Evolutionary conservation across 805 yeast species (phyloP), one percentile per base, ranked within the genome.

Genomic region (Blastobotrys mokoenaii): DNA sequence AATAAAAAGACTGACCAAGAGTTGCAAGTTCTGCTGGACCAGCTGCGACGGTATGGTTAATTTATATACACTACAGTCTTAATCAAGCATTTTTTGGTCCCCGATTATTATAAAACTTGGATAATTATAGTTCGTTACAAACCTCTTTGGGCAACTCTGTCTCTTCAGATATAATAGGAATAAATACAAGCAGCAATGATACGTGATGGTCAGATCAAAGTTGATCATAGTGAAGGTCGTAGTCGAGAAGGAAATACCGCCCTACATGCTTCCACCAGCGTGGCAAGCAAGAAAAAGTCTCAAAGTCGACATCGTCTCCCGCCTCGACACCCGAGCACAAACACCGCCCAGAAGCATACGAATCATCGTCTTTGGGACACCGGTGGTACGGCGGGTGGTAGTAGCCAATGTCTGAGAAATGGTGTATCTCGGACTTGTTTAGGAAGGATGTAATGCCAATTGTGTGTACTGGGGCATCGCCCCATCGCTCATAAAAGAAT

Each of bases 401-500:
- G 60, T 87, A 87, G 0, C 95, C 96, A 14, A 87, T 70, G 55
- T 87, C 95, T 46, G 80, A 80, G 62, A 88, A 84, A 67, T 82
- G 86, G 58, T 80, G 82, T 36, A 88, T 64, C 58, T 85, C 82
- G 14, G 68, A 60, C 44, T 68, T 72, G 50, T 79, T 75, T 50
- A 84, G 63, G 38, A 84, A 60, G 37, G 84, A 60, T 0, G 83
- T 61, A 1, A 76, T 79, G 1, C 79, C 95, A 25, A 86, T 68
- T 0, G 90, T 70, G 61, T 87, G 96, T 12, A 87, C 84, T 0
- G 96, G 96, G 0, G 96, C 96, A 65, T 88, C 96, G 12, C 96
- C 96, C 96, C 96, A 88, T 47, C 96, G 67, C 63, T 87, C 96
- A 65, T 87, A 87, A 69, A 83, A 87, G 60, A 88, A 82, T 2